phyloP scores from a whole-genome alignment of 768 basidiomycete genomes.

The Suillus alpinus region DNA sequence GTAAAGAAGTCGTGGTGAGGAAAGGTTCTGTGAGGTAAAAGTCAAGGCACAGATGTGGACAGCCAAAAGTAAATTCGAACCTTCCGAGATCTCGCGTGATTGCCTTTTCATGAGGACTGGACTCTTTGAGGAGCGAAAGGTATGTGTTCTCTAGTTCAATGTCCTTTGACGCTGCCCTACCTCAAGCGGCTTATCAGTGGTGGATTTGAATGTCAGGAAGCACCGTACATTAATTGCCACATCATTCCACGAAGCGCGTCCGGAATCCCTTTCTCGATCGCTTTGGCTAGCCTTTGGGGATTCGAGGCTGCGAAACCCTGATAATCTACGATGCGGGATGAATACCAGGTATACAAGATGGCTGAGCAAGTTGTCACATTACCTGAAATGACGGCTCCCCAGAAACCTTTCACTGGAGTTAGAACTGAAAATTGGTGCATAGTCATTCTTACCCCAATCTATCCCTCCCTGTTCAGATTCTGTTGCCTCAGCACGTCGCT shows the following conservation, averaged over 20 bases:
- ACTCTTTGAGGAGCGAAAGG: constrained; percentile 74
- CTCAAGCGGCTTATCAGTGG: constrained; percentile 12
- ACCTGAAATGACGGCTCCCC: constrained; percentile 93
- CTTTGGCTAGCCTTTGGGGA: constrained; percentile 77
- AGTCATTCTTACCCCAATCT: constrained; percentile 67
- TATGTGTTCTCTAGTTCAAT: constrained; percentile 81
- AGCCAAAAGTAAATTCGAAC: constrained; percentile 33
- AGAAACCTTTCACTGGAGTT: constrained; percentile 64
- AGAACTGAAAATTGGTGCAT: background rate
- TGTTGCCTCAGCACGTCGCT: constrained; percentile 43
- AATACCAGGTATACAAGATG: constrained; percentile 1
- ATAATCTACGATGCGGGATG: constrained; percentile 59
- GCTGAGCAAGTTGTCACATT: constrained; percentile 11
- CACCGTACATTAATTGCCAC: constrained; percentile 87
- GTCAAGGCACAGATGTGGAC: constrained; percentile 9
- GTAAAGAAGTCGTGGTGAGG: constrained; percentile 96
- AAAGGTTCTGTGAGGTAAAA: constrained; percentile 65
- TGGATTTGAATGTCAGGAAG: constrained; percentile 4
- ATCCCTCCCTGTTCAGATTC: constrained; percentile 45
- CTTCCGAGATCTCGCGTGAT: constrained; percentile 91
- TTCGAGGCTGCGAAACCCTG: constrained; percentile 79
- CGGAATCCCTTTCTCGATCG: constrained; percentile 92
- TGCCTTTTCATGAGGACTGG: constrained; percentile 89
- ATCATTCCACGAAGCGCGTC: constrained; percentile 87
- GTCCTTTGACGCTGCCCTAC: constrained; percentile 93